phyloP scores from a whole-genome alignment of 2,329 filamentous ascomycete genomes.

The Curvularia hawaiiensis region DNA sequence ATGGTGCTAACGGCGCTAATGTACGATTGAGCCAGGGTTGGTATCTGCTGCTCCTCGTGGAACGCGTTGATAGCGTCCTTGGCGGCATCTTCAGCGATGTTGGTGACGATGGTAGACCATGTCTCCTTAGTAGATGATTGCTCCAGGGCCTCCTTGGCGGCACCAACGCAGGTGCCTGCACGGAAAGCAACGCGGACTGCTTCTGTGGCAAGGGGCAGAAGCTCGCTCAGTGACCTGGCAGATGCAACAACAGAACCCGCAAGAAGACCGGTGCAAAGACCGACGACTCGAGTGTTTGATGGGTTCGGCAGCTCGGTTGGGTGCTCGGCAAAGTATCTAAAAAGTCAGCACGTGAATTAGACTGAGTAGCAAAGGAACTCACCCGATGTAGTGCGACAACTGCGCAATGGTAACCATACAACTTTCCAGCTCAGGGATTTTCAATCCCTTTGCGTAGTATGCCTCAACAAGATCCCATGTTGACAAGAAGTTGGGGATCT shows the following conservation, averaged over 20 bases:
- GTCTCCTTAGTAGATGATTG: slow-evolving; percentile 61
- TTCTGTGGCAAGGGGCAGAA: slow-evolving; percentile 67
- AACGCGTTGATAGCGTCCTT: slow-evolving; percentile 61
- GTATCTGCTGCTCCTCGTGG: slow-evolving; percentile 59
- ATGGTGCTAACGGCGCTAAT: slow-evolving; percentile 64
- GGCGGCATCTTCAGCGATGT: slow-evolving; percentile 58
- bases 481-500: slow-evolving; percentile 66
- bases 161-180: slow-evolving; percentile 57
- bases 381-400: slow-evolving; percentile 72
- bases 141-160: slow-evolving; percentile 53
- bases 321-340: slow-evolving; percentile 56
- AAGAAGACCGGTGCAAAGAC: slow-evolving; percentile 71
- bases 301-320: slow-evolving; percentile 58
- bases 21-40: slow-evolving; percentile 58
- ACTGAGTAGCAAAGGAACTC: slow-evolving; percentile 38
- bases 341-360: slow-evolving; percentile 32
- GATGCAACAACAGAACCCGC: slow-evolving; percentile 71
- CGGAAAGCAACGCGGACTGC: slow-evolving; percentile 70
- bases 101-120: slow-evolving; percentile 72
- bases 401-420: slow-evolving; percentile 69
- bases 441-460: slow-evolving; percentile 63
- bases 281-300: slow-evolving; percentile 61
- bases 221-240: slow-evolving; percentile 64
- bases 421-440: slow-evolving; percentile 68
- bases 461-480: slow-evolving; percentile 68